Evolutionary conservation across 371 early-diverging fungal species (phyloP).

Genomic region (Mortierella sp.): DNA sequence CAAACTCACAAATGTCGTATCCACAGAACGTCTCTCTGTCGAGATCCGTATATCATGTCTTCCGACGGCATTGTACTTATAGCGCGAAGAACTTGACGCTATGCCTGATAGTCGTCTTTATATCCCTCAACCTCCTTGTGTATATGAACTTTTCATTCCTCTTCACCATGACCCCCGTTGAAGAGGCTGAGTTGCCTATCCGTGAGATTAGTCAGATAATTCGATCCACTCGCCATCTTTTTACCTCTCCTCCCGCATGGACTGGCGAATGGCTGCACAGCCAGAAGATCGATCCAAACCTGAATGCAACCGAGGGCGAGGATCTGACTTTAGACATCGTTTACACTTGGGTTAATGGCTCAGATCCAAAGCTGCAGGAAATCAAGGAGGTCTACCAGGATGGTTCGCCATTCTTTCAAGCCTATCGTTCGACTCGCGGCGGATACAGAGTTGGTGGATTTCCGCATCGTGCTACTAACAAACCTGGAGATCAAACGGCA

Average conservation of each 20-base stretch:
- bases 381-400: slow-evolving; percentile 26
- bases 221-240: slow-evolving; percentile 19
- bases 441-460: not conserved
- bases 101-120: slow-evolving; percentile 23
- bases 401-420: slow-evolving; percentile 26
- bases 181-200: slow-evolving; percentile 1
- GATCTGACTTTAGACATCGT: slow-evolving; percentile 38
- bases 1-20: not conserved
- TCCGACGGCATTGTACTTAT: slow-evolving; percentile 12
- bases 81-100: slow-evolving; percentile 18
- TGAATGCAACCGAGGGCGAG: slow-evolving; percentile 17
- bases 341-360: slow-evolving; percentile 56
- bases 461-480: too few relatives aligned
- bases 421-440: not conserved
- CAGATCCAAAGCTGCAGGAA: slow-evolving; percentile 26
- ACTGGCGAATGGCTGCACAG: slow-evolving; percentile 13
- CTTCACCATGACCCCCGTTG: not conserved
- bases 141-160: slow-evolving; percentile 17
- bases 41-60: slow-evolving; percentile 6
- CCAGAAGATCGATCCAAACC: slow-evolving; percentile 10
- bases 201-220: slow-evolving; percentile 17
- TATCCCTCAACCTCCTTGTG: slow-evolving; percentile 38
- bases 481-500: slow-evolving; percentile 15
- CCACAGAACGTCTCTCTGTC: not conserved
- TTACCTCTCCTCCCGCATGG: slow-evolving; percentile 19